Percentiles rank a stretch among this genome's conserved stretches.
Evolutionary conservation across 352 stramenopile species (phyloP).

Genomic region (Pythium dissotocum): DNA sequence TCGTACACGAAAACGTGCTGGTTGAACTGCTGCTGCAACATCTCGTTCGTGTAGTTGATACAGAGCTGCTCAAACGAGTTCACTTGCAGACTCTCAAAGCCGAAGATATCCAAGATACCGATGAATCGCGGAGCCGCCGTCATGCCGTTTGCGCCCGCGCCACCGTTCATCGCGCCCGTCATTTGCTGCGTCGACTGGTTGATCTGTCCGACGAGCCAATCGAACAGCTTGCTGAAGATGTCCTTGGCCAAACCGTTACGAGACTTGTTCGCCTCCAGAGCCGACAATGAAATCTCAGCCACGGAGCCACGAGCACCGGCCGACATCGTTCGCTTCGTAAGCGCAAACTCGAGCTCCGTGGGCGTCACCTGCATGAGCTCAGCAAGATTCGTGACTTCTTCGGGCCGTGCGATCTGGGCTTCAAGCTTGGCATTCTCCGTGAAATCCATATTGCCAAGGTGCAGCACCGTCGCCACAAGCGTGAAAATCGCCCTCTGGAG

Average conservation of each 20-base stretch:
- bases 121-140: slow-evolving; percentile 79
- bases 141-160: slow-evolving; percentile 19
- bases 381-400: slow-evolving; percentile 73
- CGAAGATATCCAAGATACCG: slow-evolving; percentile 97
- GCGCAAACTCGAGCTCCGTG: slow-evolving; percentile 83
- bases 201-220: slow-evolving; percentile 95
- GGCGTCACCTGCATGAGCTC: slow-evolving; percentile 87
- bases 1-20: slow-evolving; percentile 97
- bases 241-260: slow-evolving; percentile 96
- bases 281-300: slow-evolving; percentile 82
- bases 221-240: slow-evolving; percentile 96
- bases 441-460: slow-evolving; percentile 97
- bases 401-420: slow-evolving; percentile 58
- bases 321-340: slow-evolving; percentile 89
- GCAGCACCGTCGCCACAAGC: slow-evolving; percentile 95
- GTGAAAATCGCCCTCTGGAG: slow-evolving; percentile 94
- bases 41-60: slow-evolving; percentile 97
- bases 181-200: slow-evolving; percentile 90
- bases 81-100: slow-evolving; percentile 94
- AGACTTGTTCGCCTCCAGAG: slow-evolving; percentile 81
- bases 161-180: slow-evolving; percentile 25
- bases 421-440: slow-evolving; percentile 87
- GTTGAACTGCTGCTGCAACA: slow-evolving; percentile 95
- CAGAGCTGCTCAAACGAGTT: slow-evolving; percentile 96
- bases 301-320: slow-evolving; percentile 81